Conservation (phyloP, 345 rosid genomes). For the rapeseed (Brassica napus) region DNA sequence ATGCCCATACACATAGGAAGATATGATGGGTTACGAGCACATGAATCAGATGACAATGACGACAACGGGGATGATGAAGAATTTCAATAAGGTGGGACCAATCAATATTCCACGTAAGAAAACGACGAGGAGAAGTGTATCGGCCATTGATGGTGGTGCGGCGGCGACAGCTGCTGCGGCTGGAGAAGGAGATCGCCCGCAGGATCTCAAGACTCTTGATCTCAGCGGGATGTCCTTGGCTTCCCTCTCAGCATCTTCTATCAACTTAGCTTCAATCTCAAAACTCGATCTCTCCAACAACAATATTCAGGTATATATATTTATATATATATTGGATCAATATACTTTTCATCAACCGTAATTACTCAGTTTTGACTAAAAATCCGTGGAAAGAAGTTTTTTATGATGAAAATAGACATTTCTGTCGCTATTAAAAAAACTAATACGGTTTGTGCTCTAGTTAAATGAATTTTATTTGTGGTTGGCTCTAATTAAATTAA, state of each 20-base stretch:
- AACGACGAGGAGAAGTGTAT: conserved; percentile 24
- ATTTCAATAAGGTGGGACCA: conserved; percentile 21
- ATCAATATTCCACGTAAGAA: conserved; percentile 25
- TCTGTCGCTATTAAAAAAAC: not conserved
- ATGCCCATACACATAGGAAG: conserved; percentile 34
- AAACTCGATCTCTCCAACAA: conserved; percentile 81
- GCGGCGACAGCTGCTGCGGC: not conserved
- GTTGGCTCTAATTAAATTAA: conserved; percentile 11
- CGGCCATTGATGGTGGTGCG: conserved; percentile 32
- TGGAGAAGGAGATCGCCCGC: conserved; percentile 36
- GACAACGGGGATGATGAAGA: conserved; percentile 31
- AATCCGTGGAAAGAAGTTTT: not conserved
- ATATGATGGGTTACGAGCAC: conserved; percentile 41
- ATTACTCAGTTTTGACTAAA: not conserved
- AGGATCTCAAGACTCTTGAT: conserved; percentile 53
- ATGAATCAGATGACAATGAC: conserved; percentile 45
- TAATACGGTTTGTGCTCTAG: not conserved
- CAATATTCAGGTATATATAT: conserved; percentile 66
- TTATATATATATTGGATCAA: not conserved
- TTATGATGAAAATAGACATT: not conserved
- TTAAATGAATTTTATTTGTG: not conserved
- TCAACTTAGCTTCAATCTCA: conserved; percentile 61
- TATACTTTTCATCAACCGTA: not conserved
- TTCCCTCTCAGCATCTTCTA: conserved; percentile 55
- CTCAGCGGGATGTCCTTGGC: conserved; percentile 70